Conservation (phyloP, 257 asterid species). For the Rehmannia glutinosa region DNA sequence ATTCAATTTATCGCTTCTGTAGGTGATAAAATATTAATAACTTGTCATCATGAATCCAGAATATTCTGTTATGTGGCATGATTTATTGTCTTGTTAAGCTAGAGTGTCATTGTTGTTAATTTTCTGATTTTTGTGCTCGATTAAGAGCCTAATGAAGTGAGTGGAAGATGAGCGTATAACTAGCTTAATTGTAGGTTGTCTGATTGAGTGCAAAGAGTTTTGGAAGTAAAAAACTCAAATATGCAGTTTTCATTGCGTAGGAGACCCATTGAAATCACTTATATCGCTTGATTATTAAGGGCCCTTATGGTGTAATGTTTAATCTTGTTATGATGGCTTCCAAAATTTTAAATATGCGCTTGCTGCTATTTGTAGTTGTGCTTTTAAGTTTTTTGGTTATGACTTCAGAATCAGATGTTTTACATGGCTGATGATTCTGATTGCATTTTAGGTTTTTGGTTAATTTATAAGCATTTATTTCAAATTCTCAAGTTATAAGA, state of each 20-base stretch:
- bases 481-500: neutral
- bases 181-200: too few relatives aligned
- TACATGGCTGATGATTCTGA: neutral
- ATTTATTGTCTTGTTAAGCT: too few relatives aligned
- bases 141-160: too few relatives aligned
- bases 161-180: too few relatives aligned
- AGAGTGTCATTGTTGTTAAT: too few relatives aligned
- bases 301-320: neutral
- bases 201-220: too few relatives aligned
- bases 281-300: too few relatives aligned
- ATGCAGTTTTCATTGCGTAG: too few relatives aligned
- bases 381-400: neutral
- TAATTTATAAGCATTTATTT: neutral
- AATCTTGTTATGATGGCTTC: neutral
- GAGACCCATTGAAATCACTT: too few relatives aligned
- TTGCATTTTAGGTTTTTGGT: neutral
- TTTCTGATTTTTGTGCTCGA: too few relatives aligned
- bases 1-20: neutral
- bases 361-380: neutral
- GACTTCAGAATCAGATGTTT: neutral
- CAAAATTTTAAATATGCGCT: neutral
- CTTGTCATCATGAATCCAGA: neutral
- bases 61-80: neutral
- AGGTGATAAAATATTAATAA: neutral
- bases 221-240: too few relatives aligned